Conservation (phyloP, 768 basidiomycete genomes). For the Amyloporia xantha region DNA sequence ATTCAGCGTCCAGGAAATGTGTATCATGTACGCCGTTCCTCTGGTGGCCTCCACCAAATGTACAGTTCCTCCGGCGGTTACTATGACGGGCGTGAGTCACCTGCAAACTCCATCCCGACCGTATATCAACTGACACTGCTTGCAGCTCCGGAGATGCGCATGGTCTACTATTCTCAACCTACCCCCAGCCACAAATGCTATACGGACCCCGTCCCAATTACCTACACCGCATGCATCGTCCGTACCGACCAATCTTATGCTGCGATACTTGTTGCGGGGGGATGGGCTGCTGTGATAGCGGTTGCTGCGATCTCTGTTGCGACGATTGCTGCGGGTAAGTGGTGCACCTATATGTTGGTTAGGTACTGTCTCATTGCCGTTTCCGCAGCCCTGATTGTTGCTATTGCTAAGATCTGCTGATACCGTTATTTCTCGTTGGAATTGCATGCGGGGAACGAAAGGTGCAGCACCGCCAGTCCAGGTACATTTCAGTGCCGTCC, state of each 20-base stretch:
- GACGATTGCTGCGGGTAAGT: constrained; percentile 10
- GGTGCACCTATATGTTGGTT: neutral
- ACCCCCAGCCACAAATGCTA: constrained; percentile 18
- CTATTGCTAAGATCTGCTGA: neutral
- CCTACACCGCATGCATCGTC: constrained; percentile 7
- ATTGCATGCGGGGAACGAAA: too few relatives aligned
- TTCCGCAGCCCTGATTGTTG: neutral
- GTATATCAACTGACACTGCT: neutral
- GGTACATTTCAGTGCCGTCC: too few relatives aligned
- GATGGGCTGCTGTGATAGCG: constrained; percentile 11
- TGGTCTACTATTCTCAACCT: constrained; percentile 19
- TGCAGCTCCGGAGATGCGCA: constrained; percentile 23
- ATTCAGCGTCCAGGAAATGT: constrained; percentile 21
- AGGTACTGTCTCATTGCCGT: neutral
- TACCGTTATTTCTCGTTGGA: too few relatives aligned
- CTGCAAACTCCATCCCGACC: neutral
- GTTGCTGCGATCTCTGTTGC: constrained; percentile 12
- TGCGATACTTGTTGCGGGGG: constrained; percentile 17
- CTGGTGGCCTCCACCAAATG: constrained; percentile 13
- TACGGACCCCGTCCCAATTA: constrained; percentile 16
- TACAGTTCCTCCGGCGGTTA: constrained; percentile 19
- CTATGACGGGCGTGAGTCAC: constrained; percentile 17
- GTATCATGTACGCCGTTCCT: constrained; percentile 16
- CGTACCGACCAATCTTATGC: constrained; percentile 10
- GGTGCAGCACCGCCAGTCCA: too few relatives aligned